Base-by-base conservation (phyloP, 495 filamentous ascomycete species). In the Cenococcum geophilum region DNA sequence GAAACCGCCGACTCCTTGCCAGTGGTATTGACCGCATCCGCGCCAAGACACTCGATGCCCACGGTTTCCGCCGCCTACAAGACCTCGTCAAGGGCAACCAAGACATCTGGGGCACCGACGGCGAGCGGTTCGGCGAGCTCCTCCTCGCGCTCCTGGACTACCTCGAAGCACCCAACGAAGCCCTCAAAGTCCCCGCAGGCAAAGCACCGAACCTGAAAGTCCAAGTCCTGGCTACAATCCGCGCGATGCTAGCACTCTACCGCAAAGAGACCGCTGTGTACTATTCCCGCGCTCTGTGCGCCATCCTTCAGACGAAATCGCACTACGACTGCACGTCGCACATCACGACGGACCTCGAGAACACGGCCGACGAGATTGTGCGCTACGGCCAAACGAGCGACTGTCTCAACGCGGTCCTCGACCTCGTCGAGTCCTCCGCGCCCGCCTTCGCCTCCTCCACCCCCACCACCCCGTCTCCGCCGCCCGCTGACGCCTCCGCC, bases 31-130 rank as follows among this genome's bases (percentile, higher is more conserved):
- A 80, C 21, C 86, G 87, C 34, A 83, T 96, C 55, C 82, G 81
- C 36, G 80, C 82, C 10, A 79, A 82, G 62, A 82, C 81, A 6
- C 81, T 96, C 37, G 91, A 96, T 68, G 88, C 90, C 5, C 88
- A 91, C 64, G 90, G 88, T 55, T 95, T 96, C 75, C 85, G 92
- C 53, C 91, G 93, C 61, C 74, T 97, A 10, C 92, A 95, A 71
- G 80, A 83, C 25, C 80, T 96, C 60, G 86, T 92, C 64, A 83
- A 87, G 56, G 84, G 85, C 62, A 85, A 85, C 61, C 66, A 78
- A 12, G 76, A 80, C 47, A 79, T 87, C 50, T 85, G 83, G 69
- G 68, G 75, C 37, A 74, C 76, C 21, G 76, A 79, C 36, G 73
- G 74, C 50, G 72, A 74, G 56, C 78, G 80, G 64, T 95, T 92